Conservation (phyloP, 148 eudicot genomes). For the Chenopodium suecicum region DNA sequence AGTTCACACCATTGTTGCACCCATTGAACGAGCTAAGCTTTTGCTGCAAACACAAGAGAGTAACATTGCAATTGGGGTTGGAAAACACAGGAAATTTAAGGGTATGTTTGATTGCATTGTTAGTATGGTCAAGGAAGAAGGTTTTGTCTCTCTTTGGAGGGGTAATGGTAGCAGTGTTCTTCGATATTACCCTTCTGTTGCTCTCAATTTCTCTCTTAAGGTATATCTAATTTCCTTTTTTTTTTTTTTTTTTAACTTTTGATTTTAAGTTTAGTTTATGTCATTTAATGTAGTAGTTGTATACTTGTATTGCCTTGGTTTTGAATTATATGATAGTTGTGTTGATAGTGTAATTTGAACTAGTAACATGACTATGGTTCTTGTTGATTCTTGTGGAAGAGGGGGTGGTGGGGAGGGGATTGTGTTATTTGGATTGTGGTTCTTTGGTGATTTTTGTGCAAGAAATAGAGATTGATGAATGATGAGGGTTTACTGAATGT, state of each 20-base stretch:
- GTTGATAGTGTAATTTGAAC: not conserved
- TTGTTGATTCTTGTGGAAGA: too few species aligned
- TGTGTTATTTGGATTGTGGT: not conserved
- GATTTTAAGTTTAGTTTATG: not conserved
- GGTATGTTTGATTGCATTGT: conserved; percentile 84
- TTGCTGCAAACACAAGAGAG: conserved; percentile 92
- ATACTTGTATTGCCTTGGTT: not conserved
- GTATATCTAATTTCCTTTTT: conserved; percentile 26
- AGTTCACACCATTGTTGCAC: conserved; percentile 96
- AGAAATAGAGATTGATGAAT: not conserved
- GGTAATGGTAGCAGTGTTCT: conserved; percentile 93
- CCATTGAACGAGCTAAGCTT: conserved; percentile 89
- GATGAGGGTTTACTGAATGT: not conserved
- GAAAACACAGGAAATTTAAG: conserved; percentile 69
- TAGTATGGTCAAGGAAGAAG: conserved; percentile 70
- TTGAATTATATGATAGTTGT: not conserved
- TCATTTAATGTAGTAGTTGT: not conserved
- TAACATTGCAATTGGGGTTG: conserved; percentile 63
- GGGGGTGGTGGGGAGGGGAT: not conserved
- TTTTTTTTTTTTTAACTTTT: not conserved
- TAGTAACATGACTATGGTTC: not conserved
- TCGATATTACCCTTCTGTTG: conserved; percentile 93
- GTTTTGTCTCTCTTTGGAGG: conserved; percentile 80
- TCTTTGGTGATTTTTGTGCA: not conserved
- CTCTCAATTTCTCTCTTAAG: conserved; percentile 97